phyloP scores from a whole-genome alignment of 2,329 filamentous ascomycete species.

The Diaporthe vaccinii region DNA sequence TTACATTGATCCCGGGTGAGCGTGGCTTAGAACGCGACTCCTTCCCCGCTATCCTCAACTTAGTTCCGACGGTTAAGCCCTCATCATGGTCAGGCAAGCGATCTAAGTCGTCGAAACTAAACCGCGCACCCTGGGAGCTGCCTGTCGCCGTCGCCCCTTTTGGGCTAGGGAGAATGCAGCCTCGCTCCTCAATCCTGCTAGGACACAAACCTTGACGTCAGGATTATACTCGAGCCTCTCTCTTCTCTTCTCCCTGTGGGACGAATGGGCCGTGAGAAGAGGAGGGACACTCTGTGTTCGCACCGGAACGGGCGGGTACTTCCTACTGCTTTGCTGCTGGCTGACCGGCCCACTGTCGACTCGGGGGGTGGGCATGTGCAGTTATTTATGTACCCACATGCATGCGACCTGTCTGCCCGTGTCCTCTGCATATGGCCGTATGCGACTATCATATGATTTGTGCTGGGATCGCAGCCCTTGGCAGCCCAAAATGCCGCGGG shows the following conservation, averaged over 20 bases:
- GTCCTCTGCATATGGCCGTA: slow-evolving; percentile 7
- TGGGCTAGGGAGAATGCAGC: slow-evolving; percentile 29
- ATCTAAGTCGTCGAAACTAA: slow-evolving; percentile 25
- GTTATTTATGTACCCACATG: slow-evolving; percentile 32
- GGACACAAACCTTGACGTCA: slow-evolving; percentile 23
- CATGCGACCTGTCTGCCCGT: slow-evolving; percentile 5
- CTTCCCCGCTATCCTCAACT: slow-evolving; percentile 27
- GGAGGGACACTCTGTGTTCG: neutral
- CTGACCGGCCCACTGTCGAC: slow-evolving; percentile 15
- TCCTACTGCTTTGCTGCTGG: neutral
- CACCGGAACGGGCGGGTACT: slow-evolving; percentile 25
- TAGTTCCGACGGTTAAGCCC: slow-evolving; percentile 16
- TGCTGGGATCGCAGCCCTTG: neutral
- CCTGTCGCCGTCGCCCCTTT: slow-evolving; percentile 25
- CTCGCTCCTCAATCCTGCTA: slow-evolving; percentile 23
- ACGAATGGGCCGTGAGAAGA: slow-evolving; percentile 1
- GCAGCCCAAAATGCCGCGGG: slow-evolving; percentile 10
- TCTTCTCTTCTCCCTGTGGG: neutral
- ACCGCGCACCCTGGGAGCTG: slow-evolving; percentile 8
- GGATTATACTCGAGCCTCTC: neutral
- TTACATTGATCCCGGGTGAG: slow-evolving; percentile 7
- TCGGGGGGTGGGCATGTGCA: slow-evolving; percentile 21
- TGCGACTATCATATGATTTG: slow-evolving; percentile 25
- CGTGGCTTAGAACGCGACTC: slow-evolving; percentile 11
- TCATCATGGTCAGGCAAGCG: neutral